Percentiles rank a stretch among this genome's conserved stretches.
These are phyloP conservation scores for Euphrasia arctica DNA, from an alignment of 305 asterid species.

Conservation along the genomic window DNA sequence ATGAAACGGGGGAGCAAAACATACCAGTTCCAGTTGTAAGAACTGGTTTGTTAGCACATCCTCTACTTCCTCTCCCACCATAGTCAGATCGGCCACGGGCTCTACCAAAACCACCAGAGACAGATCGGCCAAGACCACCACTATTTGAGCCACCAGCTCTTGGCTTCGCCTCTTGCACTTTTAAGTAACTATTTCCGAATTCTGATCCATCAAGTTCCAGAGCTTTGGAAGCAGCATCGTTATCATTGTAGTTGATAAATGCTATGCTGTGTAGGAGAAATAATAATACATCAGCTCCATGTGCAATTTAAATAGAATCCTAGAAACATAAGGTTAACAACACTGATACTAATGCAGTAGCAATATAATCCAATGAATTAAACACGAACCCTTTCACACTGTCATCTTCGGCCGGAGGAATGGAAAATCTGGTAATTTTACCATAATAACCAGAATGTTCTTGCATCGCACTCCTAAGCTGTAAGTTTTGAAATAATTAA, in stretches of 20 bases:
- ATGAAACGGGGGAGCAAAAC: background rate
- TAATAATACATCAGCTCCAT: background rate
- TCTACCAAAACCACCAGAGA: slow-evolving; percentile 36
- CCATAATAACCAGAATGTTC: slow-evolving; percentile 79
- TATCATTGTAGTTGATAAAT: slow-evolving; percentile 51
- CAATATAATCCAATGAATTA: background rate
- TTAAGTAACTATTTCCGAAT: slow-evolving; percentile 36
- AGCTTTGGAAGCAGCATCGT: slow-evolving; percentile 47
- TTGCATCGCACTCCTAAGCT: slow-evolving; percentile 61
- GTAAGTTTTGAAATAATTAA: slow-evolving; percentile 22
- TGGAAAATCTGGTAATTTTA: slow-evolving; percentile 53
- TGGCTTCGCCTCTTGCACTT: slow-evolving; percentile 69
- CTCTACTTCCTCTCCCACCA: slow-evolving; percentile 27
- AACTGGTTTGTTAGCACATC: slow-evolving; percentile 32
- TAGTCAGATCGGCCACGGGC: slow-evolving; percentile 23
- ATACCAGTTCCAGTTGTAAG: slow-evolving; percentile 33
- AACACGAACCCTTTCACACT: slow-evolving; percentile 59
- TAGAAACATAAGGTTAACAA: background rate
- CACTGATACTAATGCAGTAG: background rate
- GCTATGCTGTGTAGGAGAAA: slow-evolving; percentile 49
- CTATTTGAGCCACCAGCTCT: slow-evolving; percentile 31
- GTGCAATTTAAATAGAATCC: no score
- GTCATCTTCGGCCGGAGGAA: slow-evolving; percentile 65
- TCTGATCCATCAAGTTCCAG: slow-evolving; percentile 54
- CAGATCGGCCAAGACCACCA: slow-evolving; percentile 33